These are phyloP conservation scores for Vickermania ingenoplastis DNA, from an alignment of 208 protist genomes.

Conservation along the genomic window DNA sequence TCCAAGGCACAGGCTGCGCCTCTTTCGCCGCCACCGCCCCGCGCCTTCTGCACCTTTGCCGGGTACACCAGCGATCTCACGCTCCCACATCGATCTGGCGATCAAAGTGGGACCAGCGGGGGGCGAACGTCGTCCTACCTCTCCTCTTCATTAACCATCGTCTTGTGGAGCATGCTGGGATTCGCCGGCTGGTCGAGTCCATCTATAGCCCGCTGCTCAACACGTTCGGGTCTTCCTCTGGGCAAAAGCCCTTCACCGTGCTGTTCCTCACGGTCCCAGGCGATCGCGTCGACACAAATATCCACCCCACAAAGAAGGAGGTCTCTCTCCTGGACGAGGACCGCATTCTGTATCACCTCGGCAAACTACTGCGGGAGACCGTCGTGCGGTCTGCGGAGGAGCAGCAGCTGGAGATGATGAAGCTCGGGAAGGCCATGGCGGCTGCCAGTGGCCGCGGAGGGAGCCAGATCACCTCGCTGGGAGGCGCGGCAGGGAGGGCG, in stretches of 20 bases:
- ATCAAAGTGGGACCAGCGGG: neutral
- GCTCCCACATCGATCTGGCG: slow-evolving; percentile 37
- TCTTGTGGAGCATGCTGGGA: slow-evolving; percentile 53
- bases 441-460: slow-evolving; percentile 2
- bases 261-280: slow-evolving; percentile 86
- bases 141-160: slow-evolving; percentile 86
- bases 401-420: slow-evolving; percentile 52
- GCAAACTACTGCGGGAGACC: slow-evolving; percentile 39
- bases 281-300: slow-evolving; percentile 96
- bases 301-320: slow-evolving; percentile 98
- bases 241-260: slow-evolving; percentile 92
- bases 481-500: too few species aligned
- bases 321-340: slow-evolving; percentile 82
- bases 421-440: slow-evolving; percentile 28
- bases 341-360: slow-evolving; percentile 42
- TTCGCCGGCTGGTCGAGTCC: slow-evolving; percentile 84
- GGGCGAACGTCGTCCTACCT: slow-evolving; percentile 16
- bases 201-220: slow-evolving; percentile 86
- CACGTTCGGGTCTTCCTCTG: slow-evolving; percentile 36
- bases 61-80: slow-evolving; percentile 73
- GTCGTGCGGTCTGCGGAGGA: slow-evolving; percentile 46
- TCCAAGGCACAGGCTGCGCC: neutral
- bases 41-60: slow-evolving; percentile 38
- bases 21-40: slow-evolving; percentile 5
- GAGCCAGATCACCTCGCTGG: neutral